Evolutionary conservation across 2,329 filamentous ascomycete genomes (phyloP), one percentile per base, ranked within the genome.

Genomic region (Coniella vitis): DNA sequence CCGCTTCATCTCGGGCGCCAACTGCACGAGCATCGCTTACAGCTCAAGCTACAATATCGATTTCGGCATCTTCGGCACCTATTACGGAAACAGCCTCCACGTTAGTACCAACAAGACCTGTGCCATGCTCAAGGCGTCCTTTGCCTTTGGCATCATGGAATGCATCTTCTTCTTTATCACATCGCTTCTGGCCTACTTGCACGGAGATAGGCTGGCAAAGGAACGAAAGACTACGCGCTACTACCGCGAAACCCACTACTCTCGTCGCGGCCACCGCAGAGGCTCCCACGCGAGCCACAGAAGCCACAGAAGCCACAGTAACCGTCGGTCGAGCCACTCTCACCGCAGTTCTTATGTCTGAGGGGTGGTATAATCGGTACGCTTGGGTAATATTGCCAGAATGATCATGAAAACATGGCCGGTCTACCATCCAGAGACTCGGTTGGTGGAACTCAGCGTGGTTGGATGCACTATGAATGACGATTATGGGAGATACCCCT

Each of bases 61-160:
- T 42, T 72, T 90, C 38, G 84, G 84, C 12, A 70, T 76, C 12
- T 78, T 87, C 54, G 76, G 79, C 25, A 72, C 68, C 55, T 78
- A 78, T 38, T 70, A 67, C 25, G 65, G 76, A 32, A 73, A 73
- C 41, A 68, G 68, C 45, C 74, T 80, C 51, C 65, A 74, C 37
- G 61, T 83, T 36, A 66, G 75, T 46, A 66, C 83, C 34, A 75
- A 87, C 66, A 91, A 91, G 74, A 80, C 81, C 4, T 97, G 91
- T 69, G 79, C 85, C 43, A 93, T 96, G 88, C 79, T 95, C 61
- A 97, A 96, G 78, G 86, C 90, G 1, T 78, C 75, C 57, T 97
- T 89, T 69, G 91, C 89, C 3, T 83, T 96, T 57, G 89, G 80
- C 42, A 96, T 97, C 65, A 94, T 96, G 76, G 87, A 93, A 65